Base-by-base conservation (phyloP, 805 yeast genomes). In the Candida orba region DNA sequence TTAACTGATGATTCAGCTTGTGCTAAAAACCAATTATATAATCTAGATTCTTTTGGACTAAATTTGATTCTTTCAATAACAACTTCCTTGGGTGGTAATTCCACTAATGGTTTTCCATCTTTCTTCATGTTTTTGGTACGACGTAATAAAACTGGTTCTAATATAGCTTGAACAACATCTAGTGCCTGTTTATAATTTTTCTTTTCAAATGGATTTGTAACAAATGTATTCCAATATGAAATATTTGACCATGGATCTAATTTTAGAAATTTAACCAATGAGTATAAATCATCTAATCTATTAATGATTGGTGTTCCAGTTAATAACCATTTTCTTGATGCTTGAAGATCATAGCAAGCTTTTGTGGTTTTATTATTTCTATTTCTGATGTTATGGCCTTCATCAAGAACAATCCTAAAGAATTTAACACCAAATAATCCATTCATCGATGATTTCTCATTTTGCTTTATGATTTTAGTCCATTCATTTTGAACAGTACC, bases 261-360 rank as follows among this genome's bases (percentile, higher is more conserved):
- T 36, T 79, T 71, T 39, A 91, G 64, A 54, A 82, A 91, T 51
- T 79, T 78, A 15, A 89, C 76, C 39, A 89, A 63, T 6, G 95
- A 81, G 57, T 76, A 90, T 38, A 91, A 64, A 60, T 91, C 98
- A 60, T 91, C 97, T 9, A 91, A 67, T 49, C 90, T 67, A 60
- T 90, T 90, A 34, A 89, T 84, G 25, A 90, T 85, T 0, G 98
- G 97, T 0, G 98, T 90, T 8, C 98, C 98, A 0, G 97, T 88
- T 38, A 91, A 67, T 4, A 84, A 70, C 98, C 98, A 90, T 47
- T 78, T 78, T 39, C 93, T 69, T 17, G 71, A 67, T 53, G 86
- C 78, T 9, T 64, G 55, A n/a, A 90, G 57, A 20, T 76, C 83
- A 61, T 76, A 78, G 8, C 89, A 73, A 0, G 97, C 84, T 50